phyloP scores from a whole-genome alignment of 2,329 filamentous ascomycete genomes.

The Fusarium sp. region DNA sequence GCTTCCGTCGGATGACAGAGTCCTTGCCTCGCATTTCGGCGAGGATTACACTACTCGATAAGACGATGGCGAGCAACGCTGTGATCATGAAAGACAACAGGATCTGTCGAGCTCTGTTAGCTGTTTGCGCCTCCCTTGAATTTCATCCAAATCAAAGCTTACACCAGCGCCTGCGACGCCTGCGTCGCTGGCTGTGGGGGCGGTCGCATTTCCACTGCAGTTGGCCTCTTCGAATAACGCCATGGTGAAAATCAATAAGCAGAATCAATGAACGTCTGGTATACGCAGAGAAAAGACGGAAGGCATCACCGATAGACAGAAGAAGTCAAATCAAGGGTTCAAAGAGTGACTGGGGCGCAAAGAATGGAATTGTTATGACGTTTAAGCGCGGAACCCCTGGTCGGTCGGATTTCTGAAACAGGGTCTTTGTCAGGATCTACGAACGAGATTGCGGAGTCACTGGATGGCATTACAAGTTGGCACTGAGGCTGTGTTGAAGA shows the following conservation, averaged over 20 bases:
- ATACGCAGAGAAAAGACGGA: constrained; percentile 6
- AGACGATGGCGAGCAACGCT: constrained; percentile 66
- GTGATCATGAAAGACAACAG: constrained; percentile 76
- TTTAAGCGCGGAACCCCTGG: constrained; percentile 48
- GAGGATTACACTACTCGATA: constrained; percentile 68
- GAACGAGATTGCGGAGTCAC: constrained; percentile 27
- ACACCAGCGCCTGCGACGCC: constrained; percentile 66
- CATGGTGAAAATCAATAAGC: constrained; percentile 55
- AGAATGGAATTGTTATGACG: constrained; percentile 42
- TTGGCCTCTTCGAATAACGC: constrained; percentile 69
- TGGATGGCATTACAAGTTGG: constrained; percentile 42
- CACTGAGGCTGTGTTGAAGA: constrained; percentile 40
- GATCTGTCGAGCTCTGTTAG: constrained; percentile 39
- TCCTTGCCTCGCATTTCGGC: constrained; percentile 62
- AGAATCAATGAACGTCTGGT: constrained; percentile 14
- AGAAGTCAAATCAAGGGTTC: constrained; percentile 14
- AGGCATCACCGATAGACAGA: constrained; percentile 27
- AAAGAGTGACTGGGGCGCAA: constrained; percentile 28
- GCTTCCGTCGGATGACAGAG: constrained; percentile 69
- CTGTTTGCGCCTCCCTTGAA: not conserved
- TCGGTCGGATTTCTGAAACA: constrained; percentile 39
- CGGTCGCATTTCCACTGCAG: constrained; percentile 66
- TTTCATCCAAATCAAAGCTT: constrained; percentile 54
- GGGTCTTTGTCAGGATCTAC: constrained; percentile 38
- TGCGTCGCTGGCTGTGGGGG: constrained; percentile 63